Conservation (phyloP, 441 rosid genomes). For the Erodium chrysanthum region DNA sequence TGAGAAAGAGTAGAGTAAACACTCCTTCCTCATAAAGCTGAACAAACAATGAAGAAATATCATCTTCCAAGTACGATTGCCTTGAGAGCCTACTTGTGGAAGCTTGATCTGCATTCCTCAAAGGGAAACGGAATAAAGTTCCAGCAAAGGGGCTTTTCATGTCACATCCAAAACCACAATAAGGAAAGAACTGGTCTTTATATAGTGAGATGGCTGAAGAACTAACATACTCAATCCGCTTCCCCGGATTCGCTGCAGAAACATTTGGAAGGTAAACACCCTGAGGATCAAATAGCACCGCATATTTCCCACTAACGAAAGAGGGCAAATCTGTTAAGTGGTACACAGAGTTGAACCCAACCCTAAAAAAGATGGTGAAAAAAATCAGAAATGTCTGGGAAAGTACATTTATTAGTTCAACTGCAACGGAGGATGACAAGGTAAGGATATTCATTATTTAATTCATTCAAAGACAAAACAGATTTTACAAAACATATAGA, state of each 20-base stretch:
- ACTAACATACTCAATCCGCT: conserved; percentile 74
- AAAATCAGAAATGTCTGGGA: conserved; percentile 5
- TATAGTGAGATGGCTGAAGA: conserved; percentile 59
- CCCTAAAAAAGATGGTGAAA: conserved; percentile 29
- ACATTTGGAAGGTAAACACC: conserved; percentile 77
- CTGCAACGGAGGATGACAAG: conserved; percentile 2
- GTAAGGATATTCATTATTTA: not conserved
- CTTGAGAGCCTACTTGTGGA: conserved; percentile 75
- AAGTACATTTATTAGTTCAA: not conserved
- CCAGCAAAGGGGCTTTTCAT: conserved; percentile 64
- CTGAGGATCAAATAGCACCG: conserved; percentile 89
- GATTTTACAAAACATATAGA: not conserved
- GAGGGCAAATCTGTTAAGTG: conserved; percentile 97
- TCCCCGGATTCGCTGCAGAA: conserved; percentile 87
- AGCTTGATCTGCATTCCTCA: conserved; percentile 75
- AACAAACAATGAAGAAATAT: conserved; percentile 56
- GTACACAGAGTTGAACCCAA: conserved; percentile 97
- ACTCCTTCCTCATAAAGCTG: conserved; percentile 81
- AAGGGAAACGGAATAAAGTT: conserved; percentile 84
- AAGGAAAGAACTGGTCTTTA: conserved; percentile 77
- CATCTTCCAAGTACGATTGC: conserved; percentile 65
- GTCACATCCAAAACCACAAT: conserved; percentile 82
- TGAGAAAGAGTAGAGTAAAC: conserved; percentile 72
- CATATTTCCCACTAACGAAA: conserved; percentile 83
- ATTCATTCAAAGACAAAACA: not conserved